These are phyloP conservation scores for Vitis hybrid DNA, from an alignment of 177 flowering plant genomes.

Conservation along the genomic window DNA sequence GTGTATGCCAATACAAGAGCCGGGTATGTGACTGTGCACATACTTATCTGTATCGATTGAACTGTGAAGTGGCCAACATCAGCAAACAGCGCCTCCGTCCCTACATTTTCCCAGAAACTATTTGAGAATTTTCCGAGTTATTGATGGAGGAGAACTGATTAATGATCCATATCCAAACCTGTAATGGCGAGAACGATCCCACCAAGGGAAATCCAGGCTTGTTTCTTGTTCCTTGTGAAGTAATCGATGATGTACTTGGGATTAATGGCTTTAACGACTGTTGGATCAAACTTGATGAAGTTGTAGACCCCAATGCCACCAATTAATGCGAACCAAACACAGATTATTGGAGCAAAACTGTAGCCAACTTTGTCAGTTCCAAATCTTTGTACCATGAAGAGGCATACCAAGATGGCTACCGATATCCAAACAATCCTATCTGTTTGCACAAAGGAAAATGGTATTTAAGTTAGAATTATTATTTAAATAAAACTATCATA, in stretches of 20 bases:
- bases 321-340: slow-evolving; percentile 44
- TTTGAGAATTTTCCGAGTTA: background rate
- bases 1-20: slow-evolving; percentile 35
- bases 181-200: slow-evolving; percentile 35
- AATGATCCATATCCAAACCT: slow-evolving; percentile 15
- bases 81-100: slow-evolving; percentile 46
- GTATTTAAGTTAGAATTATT: background rate
- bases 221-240: slow-evolving; percentile 42
- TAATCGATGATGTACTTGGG: slow-evolving; percentile 48
- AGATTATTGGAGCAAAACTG: slow-evolving; percentile 55
- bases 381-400: slow-evolving; percentile 47
- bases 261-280: slow-evolving; percentile 42
- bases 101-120: slow-evolving; percentile 18
- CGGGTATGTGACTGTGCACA: slow-evolving; percentile 35
- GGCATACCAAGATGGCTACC: slow-evolving; percentile 35
- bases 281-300: slow-evolving; percentile 37
- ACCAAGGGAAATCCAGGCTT: slow-evolving; percentile 60
- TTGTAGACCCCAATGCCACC: slow-evolving; percentile 43
- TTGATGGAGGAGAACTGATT: background rate
- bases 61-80: slow-evolving; percentile 53
- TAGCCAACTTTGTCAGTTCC: slow-evolving; percentile 65
- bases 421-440: slow-evolving; percentile 51
- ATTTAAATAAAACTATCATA: no score
- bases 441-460: slow-evolving; percentile 10
- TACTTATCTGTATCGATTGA: slow-evolving; percentile 41